phyloP scores from a whole-genome alignment of 2,329 filamentous ascomycete species.

The Trichoderma aggressivum region DNA sequence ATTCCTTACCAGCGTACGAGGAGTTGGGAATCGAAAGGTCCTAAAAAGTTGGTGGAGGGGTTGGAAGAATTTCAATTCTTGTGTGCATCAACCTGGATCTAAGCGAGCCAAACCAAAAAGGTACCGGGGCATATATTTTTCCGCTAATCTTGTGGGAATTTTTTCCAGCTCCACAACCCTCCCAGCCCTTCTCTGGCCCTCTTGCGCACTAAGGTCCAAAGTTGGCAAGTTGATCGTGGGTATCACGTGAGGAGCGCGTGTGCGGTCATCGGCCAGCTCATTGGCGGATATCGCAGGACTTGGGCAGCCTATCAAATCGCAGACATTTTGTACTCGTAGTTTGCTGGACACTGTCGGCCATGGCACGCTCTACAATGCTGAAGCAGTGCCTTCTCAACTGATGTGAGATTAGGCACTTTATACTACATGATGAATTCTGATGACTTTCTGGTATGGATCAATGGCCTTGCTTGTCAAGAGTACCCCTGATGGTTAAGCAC shows the following conservation, averaged over 20 bases:
- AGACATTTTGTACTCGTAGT: background rate
- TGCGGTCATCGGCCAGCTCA: background rate
- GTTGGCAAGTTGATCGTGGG: background rate
- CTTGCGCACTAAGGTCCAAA: background rate
- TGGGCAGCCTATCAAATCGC: background rate
- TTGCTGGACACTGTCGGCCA: background rate
- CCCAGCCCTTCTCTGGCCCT: constrained; percentile 4
- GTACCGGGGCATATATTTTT: constrained; percentile 19
- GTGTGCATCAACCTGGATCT: constrained; percentile 40
- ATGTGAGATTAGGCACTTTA: background rate
- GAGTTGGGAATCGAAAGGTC: constrained; percentile 43
- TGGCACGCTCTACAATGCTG: background rate
- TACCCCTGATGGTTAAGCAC: background rate
- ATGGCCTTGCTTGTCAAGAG: background rate
- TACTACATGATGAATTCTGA: background rate
- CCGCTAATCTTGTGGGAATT: constrained; percentile 14
- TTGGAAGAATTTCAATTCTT: constrained; percentile 41
- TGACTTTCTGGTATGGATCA: background rate
- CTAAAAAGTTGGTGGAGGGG: constrained; percentile 41
- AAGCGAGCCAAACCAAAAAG: constrained; percentile 34
- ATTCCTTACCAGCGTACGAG: constrained; percentile 50
- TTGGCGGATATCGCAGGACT: background rate
- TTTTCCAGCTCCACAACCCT: background rate
- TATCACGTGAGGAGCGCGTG: background rate
- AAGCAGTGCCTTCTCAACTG: background rate